Conservation (phyloP, 345 rosid genomes). For the Syzygium aqueum region DNA sequence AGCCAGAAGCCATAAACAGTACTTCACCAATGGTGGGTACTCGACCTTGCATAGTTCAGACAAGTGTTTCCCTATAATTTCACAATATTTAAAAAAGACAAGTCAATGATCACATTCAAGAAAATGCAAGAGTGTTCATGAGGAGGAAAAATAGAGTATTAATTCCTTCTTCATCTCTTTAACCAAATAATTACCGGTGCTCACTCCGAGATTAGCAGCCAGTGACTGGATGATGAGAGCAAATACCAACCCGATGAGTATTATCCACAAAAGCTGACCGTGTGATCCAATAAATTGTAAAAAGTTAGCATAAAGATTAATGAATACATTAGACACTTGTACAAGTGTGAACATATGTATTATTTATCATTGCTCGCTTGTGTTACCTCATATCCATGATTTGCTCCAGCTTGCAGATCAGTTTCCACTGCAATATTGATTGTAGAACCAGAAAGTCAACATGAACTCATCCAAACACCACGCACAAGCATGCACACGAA, state of each 20-base stretch:
- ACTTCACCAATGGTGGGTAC: neutral
- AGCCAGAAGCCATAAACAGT: neutral
- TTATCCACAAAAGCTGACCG: constrained; percentile 51
- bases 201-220: constrained; percentile 66
- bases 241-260: constrained; percentile 45
- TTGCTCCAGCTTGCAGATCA: constrained; percentile 69
- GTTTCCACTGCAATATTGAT: constrained; percentile 48
- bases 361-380: neutral
- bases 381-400: constrained; percentile 40
- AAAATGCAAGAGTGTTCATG: neutral
- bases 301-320: neutral
- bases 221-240: constrained; percentile 65
- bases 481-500: neutral
- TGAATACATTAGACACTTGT: neutral
- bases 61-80: constrained; percentile 23
- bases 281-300: neutral
- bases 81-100: neutral
- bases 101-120: neutral
- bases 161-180: neutral
- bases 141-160: neutral
- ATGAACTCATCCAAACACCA: neutral
- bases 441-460: neutral
- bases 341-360: neutral
- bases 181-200: constrained; percentile 16
- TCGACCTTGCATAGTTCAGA: constrained; percentile 45